A percentile compares a stretch with the other conserved stretches of the same genome.
Evolutionary conservation across 805 yeast species (phyloP).

Genomic region (Metschnikowia lochheadii): DNA sequence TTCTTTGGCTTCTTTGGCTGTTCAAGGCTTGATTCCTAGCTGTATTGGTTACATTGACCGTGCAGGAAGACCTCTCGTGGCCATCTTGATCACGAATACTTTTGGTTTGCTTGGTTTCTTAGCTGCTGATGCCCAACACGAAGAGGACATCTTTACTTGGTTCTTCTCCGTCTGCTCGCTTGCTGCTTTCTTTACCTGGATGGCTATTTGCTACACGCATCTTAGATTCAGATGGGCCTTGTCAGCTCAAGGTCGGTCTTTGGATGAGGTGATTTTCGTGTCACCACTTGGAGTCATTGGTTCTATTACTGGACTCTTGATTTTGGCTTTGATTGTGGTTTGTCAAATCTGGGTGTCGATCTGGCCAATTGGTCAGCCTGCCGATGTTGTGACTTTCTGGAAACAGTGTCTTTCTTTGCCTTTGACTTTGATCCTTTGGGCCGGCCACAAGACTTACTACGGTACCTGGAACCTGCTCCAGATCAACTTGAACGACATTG

Average conservation of each 20-base stretch:
- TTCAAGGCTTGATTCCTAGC: slow-evolving; percentile 59
- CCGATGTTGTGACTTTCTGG: slow-evolving; percentile 38
- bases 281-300: slow-evolving; percentile 37
- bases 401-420: slow-evolving; percentile 44
- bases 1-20: slow-evolving; percentile 59
- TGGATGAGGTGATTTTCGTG: slow-evolving; percentile 32
- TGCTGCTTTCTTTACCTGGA: slow-evolving; percentile 41
- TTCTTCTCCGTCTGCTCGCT: slow-evolving; percentile 39
- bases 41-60: slow-evolving; percentile 58
- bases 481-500: slow-evolving; percentile 48
- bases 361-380: slow-evolving; percentile 30
- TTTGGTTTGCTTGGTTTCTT: slow-evolving; percentile 41
- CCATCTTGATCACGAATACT: slow-evolving; percentile 45
- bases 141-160: slow-evolving; percentile 37
- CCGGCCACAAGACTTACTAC: slow-evolving; percentile 38
- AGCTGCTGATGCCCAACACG: slow-evolving; percentile 25
- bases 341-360: slow-evolving; percentile 40
- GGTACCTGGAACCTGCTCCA: slow-evolving; percentile 28
- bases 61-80: slow-evolving; percentile 63
- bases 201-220: slow-evolving; percentile 38
- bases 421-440: slow-evolving; percentile 40
- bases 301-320: slow-evolving; percentile 28
- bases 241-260: slow-evolving; percentile 27
- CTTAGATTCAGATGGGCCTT: slow-evolving; percentile 40
- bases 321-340: slow-evolving; percentile 30